Evolutionary conservation across 2,329 filamentous ascomycete species (phyloP), one percentile per base, ranked within the genome.

Genomic region (Penicillium sp.): DNA sequence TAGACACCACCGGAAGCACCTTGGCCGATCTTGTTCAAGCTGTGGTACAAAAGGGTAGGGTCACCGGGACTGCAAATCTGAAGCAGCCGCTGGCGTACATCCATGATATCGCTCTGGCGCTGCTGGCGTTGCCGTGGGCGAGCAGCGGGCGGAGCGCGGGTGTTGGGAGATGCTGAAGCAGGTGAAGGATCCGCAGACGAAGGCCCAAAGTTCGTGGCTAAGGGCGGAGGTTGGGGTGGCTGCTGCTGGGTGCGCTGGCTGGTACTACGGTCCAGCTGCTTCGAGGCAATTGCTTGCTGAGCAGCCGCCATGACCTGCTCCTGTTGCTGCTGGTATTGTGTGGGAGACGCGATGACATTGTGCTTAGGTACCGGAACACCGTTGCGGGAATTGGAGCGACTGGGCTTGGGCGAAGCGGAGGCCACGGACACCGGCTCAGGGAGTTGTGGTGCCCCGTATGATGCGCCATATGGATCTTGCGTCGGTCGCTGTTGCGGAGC

Each of bases 1-100:
- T 88, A 99, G 1, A 99, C 95, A 61, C 95, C 95, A 67, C 95
- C 95, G 9, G 94, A 98, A 39, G 95, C 95, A 75, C 95, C 95
- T 77, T 99, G 95, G 0, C 95, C 95, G 73, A 99, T 98, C 80
- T 98, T 98, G 73, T 87, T 93, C 67, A 98, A 86, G 58, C 89
- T 88, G 57, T 89, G 87, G 78, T 96, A 99, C 64, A 94, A 88
- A 55, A 90, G 88, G 27, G 91, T 91, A 3, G 95, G 95, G 72
- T 99, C 94, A 50, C 90, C 91, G 54, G 92, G 87, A 22, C 88
- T 93, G 75, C 95, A 98, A 64, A 99, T 98, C 35, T 90, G 87
- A 75, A 92, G 91, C 54, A 99, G 83, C 18, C 91, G 88, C 19
- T 87, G 85, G 40, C 96, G 84, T 56, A 99, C 90, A 71, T 99